Base-by-base conservation (phyloP, 805 yeast genomes). In the Hanseniaspora occidentalis region DNA sequence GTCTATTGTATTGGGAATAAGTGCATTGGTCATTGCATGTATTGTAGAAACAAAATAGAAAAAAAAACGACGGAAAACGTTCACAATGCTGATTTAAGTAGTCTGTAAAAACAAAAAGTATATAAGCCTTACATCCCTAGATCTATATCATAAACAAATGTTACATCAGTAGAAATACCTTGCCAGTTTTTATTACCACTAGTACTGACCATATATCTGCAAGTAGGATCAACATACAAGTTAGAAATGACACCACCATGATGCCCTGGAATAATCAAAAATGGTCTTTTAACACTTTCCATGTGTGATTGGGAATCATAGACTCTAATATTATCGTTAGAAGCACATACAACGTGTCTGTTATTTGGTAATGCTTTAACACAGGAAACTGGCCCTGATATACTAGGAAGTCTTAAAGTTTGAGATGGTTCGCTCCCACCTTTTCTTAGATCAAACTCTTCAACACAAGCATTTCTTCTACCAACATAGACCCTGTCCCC, bases 191-290 rank as follows among this genome's bases (percentile, higher is more conserved):
- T 71, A 46, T 83, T 84, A 8, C 98, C 98, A 56, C 94, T 81
- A 1, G 96, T 79, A 52, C 95, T 80, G 5, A 89, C 71, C 79
- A 92, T 69, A 57, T 83, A 92, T 45, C 92, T 64, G 31, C 94
- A 84, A 2, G 92, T 80, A 23, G 89, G 89, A 58, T 89, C 97
- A 18, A 88, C 79, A 41, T 74, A 67, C 46, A 92, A 63, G 39
- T 77, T 75, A 37, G 94, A 81, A 25, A 92, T 64, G 2, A 76
- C 74, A 21, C 96, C 95, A 37, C 98, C 97, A 53, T 84, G 95
- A 58, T 92, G 97, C 1, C 98, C 97, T 0, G 98, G 96, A 9
- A 92, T 71, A 50, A 94, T 88, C 57, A 79, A 69, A 54, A 89
- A 92, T 14, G 96, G 96, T 7, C 80, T 68, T 21, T 54, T 49